Percentiles rank a stretch among this genome's conserved stretches.
These are phyloP conservation scores for Grosmannia serpens DNA, from an alignment of 2,329 filamentous ascomycete genomes.

Conservation along the genomic window DNA sequence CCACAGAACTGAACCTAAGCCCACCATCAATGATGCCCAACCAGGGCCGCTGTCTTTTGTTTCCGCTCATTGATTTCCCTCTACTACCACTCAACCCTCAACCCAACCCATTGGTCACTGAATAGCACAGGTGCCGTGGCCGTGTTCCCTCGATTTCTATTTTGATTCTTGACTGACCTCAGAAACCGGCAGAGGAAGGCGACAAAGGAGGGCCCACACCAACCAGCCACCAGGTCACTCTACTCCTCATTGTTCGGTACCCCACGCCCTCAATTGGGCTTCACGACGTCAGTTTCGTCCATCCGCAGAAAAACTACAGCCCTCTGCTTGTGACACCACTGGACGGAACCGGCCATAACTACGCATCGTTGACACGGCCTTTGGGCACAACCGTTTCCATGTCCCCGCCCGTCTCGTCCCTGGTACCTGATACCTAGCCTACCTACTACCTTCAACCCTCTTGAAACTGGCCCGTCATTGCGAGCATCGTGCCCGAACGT, in stretches of 20 bases:
- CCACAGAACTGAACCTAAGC: neutral
- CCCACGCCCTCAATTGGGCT: neutral
- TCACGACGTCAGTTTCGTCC: neutral
- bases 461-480: neutral
- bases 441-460: neutral
- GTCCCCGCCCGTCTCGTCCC: neutral
- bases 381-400: neutral
- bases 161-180: neutral
- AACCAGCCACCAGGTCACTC: neutral
- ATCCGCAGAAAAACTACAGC: neutral
- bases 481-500: neutral
- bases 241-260: neutral
- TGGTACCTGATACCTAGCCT: neutral
- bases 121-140: neutral
- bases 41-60: neutral
- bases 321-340: neutral
- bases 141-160: neutral
- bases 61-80: neutral
- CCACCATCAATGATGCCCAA: neutral
- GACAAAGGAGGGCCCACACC: neutral
- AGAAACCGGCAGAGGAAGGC: neutral
- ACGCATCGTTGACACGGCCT: neutral
- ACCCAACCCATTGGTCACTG: neutral
- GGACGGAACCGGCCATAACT: neutral
- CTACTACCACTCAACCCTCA: neutral